These are phyloP conservation scores for Hirschfeldia incana DNA, from an alignment of 345 rosid species.

Conservation along the genomic window DNA sequence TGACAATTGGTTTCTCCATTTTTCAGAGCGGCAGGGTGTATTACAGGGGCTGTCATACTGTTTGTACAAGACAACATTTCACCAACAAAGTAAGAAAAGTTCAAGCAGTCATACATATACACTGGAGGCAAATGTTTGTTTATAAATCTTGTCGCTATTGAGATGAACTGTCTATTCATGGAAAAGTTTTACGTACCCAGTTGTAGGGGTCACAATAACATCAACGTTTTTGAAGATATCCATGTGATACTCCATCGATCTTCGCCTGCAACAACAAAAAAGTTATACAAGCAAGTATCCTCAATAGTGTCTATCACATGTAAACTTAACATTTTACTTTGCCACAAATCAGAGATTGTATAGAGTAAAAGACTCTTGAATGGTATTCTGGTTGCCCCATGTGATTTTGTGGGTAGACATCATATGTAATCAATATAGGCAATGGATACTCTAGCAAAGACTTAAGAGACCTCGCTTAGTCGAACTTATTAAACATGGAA, in stretches of 20 bases:
- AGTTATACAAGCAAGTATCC: slow-evolving; percentile 2
- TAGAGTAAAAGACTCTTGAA: neutral
- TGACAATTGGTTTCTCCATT: slow-evolving; percentile 70
- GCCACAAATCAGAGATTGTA: neutral
- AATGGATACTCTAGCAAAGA: neutral
- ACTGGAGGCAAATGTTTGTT: neutral
- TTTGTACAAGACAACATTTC: slow-evolving; percentile 19
- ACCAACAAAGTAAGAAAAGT: neutral
- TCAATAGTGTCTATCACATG: slow-evolving; percentile 5
- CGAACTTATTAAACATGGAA: slow-evolving; percentile 1
- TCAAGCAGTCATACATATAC: neutral
- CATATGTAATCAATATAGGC: neutral
- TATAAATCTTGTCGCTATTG: neutral
- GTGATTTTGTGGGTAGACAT: neutral
- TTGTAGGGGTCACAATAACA: slow-evolving; percentile 83
- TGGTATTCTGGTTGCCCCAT: neutral
- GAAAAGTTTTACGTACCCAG: slow-evolving; percentile 52
- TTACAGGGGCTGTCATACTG: slow-evolving; percentile 87
- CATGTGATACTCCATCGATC: slow-evolving; percentile 74
- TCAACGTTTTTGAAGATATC: slow-evolving; percentile 83
- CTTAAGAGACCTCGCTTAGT: neutral
- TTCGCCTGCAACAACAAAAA: slow-evolving; percentile 54
- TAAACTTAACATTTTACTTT: neutral
- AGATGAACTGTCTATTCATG: neutral
- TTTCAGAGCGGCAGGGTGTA: slow-evolving; percentile 68